Conservation (phyloP, 352 stramenopile species). For the Pythium pectinolyticum region DNA sequence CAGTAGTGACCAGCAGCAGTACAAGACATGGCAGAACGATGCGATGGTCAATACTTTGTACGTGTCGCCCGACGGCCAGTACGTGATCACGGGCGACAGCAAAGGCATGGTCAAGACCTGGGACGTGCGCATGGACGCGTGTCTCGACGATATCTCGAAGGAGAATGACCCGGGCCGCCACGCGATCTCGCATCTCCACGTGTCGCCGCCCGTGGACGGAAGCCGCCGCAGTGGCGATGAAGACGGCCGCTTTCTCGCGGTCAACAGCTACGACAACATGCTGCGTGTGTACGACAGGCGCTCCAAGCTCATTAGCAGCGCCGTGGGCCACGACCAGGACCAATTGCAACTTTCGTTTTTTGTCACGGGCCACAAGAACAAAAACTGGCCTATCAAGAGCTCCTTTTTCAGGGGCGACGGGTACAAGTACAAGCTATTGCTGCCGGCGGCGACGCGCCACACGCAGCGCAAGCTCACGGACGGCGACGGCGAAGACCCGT, state of each 20-base stretch:
- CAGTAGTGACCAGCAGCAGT: constrained; percentile 38
- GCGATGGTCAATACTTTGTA: constrained; percentile 88
- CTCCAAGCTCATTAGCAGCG: constrained; percentile 81
- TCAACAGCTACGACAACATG: constrained; percentile 90
- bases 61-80: constrained; percentile 72
- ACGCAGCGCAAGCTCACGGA: constrained; percentile 73
- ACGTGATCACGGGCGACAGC: constrained; percentile 79
- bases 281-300: constrained; percentile 85
- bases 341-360: constrained; percentile 79
- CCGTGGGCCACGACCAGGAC: constrained; percentile 69
- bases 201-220: constrained; percentile 69
- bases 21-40: constrained; percentile 75
- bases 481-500: constrained; percentile 72
- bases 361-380: constrained; percentile 87
- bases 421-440: constrained; percentile 82
- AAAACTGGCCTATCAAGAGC: constrained; percentile 91
- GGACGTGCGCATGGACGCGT: constrained; percentile 81
- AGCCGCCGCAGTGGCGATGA: constrained; percentile 54
- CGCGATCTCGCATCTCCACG: constrained; percentile 83
- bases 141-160: constrained; percentile 74
- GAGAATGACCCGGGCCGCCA: constrained; percentile 78
- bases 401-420: constrained; percentile 87
- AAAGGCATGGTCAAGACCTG: constrained; percentile 88
- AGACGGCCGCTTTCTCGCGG: constrained; percentile 78
- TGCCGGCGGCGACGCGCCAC: constrained; percentile 55